phyloP scores from a whole-genome alignment of 177 flowering plant genomes.

The Tripterygium wilfordii region DNA sequence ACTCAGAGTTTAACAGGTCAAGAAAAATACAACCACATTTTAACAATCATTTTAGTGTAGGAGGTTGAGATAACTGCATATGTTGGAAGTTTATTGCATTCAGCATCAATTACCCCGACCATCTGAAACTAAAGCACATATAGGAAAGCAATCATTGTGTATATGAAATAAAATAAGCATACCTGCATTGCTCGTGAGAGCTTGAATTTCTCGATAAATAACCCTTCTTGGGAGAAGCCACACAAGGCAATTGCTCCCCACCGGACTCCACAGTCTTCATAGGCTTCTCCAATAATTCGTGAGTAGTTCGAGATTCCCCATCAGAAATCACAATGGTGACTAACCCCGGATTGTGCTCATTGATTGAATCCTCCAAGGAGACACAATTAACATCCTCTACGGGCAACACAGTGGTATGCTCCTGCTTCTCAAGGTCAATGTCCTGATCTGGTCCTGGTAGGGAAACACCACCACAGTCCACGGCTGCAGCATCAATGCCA shows the following conservation, averaged over 20 bases:
- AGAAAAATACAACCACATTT: too few relatives aligned
- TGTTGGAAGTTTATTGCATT: too few relatives aligned
- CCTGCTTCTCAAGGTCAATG: slow-evolving; percentile 12
- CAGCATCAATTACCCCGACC: too few relatives aligned
- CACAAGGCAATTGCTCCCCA: slow-evolving; percentile 2
- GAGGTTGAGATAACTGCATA: too few relatives aligned
- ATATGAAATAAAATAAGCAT: too few relatives aligned
- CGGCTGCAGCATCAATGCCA: background rate
- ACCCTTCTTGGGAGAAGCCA: slow-evolving; percentile 26
- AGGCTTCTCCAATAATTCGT: background rate
- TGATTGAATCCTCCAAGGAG: background rate
- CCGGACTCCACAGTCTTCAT: background rate
- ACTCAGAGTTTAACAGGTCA: too few relatives aligned
- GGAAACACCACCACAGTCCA: background rate
- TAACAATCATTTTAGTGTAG: too few relatives aligned
- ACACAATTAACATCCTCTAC: background rate
- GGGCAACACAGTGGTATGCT: background rate
- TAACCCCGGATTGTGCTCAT: slow-evolving; percentile 6
- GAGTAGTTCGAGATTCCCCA: slow-evolving; percentile 10
- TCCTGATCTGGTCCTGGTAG: background rate
- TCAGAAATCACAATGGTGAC: slow-evolving; percentile 23
- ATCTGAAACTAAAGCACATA: too few relatives aligned
- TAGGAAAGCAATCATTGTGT: too few relatives aligned
- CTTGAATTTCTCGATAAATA: slow-evolving; percentile 35
- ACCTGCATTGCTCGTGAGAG: slow-evolving; percentile 58